Evolutionary conservation across 1,284 basidiomycete genomes (phyloP).

Genomic region (Pseudozyma sp.): DNA sequence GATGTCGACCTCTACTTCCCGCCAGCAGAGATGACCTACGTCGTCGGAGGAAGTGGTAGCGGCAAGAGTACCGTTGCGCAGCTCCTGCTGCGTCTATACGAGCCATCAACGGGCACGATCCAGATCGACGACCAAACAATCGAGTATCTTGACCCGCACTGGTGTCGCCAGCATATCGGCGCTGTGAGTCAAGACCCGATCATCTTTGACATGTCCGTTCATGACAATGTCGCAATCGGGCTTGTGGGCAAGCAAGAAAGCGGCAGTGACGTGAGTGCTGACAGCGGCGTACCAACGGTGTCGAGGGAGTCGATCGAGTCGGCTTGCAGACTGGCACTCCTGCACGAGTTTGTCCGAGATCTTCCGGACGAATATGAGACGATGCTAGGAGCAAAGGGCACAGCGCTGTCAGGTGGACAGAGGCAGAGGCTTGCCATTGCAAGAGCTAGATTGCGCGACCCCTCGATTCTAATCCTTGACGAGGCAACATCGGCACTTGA

Average conservation of each 20-base stretch:
- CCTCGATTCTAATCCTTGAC: constrained; percentile 90
- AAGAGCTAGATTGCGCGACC: constrained; percentile 85
- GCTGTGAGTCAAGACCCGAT: constrained; percentile 82
- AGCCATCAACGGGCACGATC: constrained; percentile 71
- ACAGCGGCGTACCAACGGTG: constrained; percentile 45
- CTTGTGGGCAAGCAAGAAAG: constrained; percentile 61
- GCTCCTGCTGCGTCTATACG: constrained; percentile 84
- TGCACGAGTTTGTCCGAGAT: constrained; percentile 87
- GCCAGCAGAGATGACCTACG: constrained; percentile 86
- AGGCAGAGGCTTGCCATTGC: constrained; percentile 92
- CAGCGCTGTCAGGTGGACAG: constrained; percentile 89
- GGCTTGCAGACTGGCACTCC: constrained; percentile 84
- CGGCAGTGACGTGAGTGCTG: background rate
- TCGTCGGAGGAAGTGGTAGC: constrained; percentile 89
- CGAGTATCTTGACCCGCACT: constrained; percentile 77
- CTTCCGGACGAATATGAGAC: constrained; percentile 92
- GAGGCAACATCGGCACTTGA: constrained; percentile 97
- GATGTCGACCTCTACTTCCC: constrained; percentile 80
- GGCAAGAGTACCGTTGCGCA: constrained; percentile 93
- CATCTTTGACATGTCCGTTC: constrained; percentile 82
- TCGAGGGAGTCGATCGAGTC: constrained; percentile 78
- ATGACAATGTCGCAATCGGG: constrained; percentile 90
- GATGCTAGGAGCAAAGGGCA: constrained; percentile 77
- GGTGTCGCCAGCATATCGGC: constrained; percentile 79
- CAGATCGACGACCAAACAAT: constrained; percentile 86